A percentile compares a stretch with the other conserved stretches of the same genome.
These are phyloP conservation scores for Guadua angustifolia DNA, from an alignment of 176 grass and related monocot genomes.

Conservation along the genomic window DNA sequence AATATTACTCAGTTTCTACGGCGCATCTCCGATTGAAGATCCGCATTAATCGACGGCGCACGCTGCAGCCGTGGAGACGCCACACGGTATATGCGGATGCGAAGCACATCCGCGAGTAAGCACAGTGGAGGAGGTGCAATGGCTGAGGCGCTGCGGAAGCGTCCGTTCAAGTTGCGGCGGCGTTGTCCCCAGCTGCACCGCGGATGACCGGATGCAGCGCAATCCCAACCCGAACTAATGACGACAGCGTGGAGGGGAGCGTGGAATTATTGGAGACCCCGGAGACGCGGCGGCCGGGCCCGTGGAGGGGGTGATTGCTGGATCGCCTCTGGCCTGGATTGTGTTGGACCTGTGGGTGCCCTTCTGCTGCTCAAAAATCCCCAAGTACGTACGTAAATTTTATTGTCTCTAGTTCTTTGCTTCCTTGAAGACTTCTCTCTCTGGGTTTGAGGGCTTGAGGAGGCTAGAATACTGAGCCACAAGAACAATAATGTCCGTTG, in stretches of 20 bases:
- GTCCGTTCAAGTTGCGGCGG: conserved; percentile 4
- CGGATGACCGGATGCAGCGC: conserved; percentile 22
- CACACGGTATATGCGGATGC: not conserved
- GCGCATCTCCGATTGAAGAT: not conserved
- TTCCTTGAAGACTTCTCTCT: not conserved
- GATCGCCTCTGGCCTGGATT: conserved; percentile 25
- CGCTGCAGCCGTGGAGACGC: not conserved
- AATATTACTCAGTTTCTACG: too few relatives aligned
- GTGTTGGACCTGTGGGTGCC: not conserved
- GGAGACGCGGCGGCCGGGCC: conserved; percentile 24
- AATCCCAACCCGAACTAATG: not conserved
- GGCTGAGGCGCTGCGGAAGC: not conserved
- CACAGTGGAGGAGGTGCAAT: not conserved
- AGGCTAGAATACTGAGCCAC: not conserved
- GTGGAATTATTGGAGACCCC: conserved; percentile 51
- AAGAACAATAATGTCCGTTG: not conserved
- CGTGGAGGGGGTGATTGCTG: not conserved
- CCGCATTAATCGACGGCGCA: not conserved
- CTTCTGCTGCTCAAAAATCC: not conserved
- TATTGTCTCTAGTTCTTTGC: not conserved
- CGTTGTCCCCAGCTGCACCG: not conserved
- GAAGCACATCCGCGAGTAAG: conserved; percentile 38
- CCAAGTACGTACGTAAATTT: too few relatives aligned
- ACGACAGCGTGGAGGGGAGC: conserved; percentile 19
- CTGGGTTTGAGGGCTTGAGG: too few relatives aligned